A percentile compares a stretch with the other conserved stretches of the same genome.
Evolutionary conservation across 345 rosid species (phyloP).

Genomic region (Barbarea vulgaris): DNA sequence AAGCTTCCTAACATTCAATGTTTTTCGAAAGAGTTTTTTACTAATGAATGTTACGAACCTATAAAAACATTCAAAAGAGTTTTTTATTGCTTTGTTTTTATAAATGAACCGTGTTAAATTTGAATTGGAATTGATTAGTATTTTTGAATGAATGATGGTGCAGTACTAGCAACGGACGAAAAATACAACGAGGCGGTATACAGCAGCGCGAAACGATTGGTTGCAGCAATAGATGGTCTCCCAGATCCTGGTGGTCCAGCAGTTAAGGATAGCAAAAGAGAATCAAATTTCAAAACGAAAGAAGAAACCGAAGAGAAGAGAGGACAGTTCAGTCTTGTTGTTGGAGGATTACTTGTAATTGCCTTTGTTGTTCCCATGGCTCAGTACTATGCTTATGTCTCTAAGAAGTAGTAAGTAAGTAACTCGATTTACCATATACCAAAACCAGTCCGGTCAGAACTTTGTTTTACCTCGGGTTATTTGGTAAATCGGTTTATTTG

Average conservation of each 20-base stretch:
- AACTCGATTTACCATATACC: constrained; percentile 14
- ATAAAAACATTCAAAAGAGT: too few species aligned
- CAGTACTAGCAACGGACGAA: constrained; percentile 96
- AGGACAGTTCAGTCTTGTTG: constrained; percentile 94
- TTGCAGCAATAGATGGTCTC: constrained; percentile 90
- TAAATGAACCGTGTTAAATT: neutral
- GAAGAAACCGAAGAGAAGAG: constrained; percentile 97
- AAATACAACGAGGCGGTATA: constrained; percentile 90
- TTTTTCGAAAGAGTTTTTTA: too few species aligned
- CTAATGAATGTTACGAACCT: too few species aligned
- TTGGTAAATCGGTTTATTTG: constrained; percentile 23
- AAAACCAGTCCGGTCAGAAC: constrained; percentile 38
- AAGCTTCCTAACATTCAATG: too few species aligned
- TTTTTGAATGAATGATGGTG: constrained; percentile 30
- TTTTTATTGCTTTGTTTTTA: too few species aligned
- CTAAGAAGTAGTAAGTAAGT: constrained; percentile 69
- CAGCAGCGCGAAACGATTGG: constrained; percentile 83
- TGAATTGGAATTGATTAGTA: neutral
- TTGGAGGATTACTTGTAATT: constrained; percentile 88
- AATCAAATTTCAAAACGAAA: constrained; percentile 83
- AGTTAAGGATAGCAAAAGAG: constrained; percentile 72
- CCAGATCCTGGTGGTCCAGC: constrained; percentile 93
- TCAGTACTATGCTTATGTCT: constrained; percentile 90
- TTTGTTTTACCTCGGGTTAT: constrained; percentile 16
- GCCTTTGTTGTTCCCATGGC: constrained; percentile 98